Evolutionary conservation across 139 green algal genomes (phyloP).

Genomic region (Edaphochlamys debaryana): DNA sequence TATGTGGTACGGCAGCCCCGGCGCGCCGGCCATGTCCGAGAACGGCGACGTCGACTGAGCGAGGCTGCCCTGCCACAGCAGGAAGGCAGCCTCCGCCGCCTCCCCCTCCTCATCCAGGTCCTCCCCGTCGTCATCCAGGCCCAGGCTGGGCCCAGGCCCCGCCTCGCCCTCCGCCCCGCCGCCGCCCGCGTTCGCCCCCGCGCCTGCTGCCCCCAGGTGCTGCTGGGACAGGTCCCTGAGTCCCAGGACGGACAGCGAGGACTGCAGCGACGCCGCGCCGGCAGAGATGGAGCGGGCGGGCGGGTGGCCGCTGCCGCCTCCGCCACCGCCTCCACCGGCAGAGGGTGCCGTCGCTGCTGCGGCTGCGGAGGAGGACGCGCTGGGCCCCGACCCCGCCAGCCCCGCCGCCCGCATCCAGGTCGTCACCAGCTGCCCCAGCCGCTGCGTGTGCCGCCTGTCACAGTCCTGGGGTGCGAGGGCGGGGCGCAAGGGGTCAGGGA

Average conservation of each 20-base stretch:
- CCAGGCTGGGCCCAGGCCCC: too few relatives aligned
- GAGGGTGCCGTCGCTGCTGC: too few relatives aligned
- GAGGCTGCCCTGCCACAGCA: conserved; percentile 15
- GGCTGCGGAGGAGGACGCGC: neutral
- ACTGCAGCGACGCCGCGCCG: neutral
- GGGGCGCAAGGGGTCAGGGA: too few relatives aligned
- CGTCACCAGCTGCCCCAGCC: conserved; percentile 19
- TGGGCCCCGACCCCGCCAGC: neutral
- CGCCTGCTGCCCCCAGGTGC: neutral
- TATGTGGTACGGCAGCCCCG: conserved; percentile 20
- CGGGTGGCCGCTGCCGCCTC: too few relatives aligned
- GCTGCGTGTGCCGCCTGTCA: conserved; percentile 35
- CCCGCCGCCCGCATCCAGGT: conserved; percentile 9
- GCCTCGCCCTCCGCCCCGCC: neutral
- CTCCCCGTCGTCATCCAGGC: neutral
- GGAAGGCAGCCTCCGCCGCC: conserved; percentile 5
- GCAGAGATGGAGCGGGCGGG: too few relatives aligned
- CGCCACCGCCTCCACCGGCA: too few relatives aligned
- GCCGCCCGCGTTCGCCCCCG: neutral
- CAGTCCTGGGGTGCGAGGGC: neutral
- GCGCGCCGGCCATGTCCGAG: neutral
- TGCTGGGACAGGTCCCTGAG: neutral
- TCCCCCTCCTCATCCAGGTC: neutral
- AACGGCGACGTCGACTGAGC: neutral
- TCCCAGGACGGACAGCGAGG: neutral